phyloP scores from a whole-genome alignment of 768 basidiomycete genomes.

The Suillus discolor region DNA sequence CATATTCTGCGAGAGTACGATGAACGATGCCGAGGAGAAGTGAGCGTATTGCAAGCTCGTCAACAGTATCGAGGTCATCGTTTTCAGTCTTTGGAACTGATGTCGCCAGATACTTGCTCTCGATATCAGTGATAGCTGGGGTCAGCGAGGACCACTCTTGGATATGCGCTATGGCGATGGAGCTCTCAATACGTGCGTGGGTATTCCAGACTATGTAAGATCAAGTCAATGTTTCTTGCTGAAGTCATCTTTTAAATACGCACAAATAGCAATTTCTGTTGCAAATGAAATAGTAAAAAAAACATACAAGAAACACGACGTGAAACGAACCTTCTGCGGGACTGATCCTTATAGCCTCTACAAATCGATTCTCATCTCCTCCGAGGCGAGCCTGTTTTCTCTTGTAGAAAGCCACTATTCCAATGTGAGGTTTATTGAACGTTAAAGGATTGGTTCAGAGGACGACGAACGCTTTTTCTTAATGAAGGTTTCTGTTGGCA shows the following conservation, averaged over 20 bases:
- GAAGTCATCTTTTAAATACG: slow-evolving; percentile 23
- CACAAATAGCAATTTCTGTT: slow-evolving; percentile 72
- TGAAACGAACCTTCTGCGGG: slow-evolving; percentile 64
- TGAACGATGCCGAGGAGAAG: slow-evolving; percentile 70
- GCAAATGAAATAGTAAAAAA: slow-evolving; percentile 11
- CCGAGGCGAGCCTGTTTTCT: slow-evolving; percentile 62
- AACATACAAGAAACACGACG: background rate
- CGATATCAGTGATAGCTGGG: slow-evolving; percentile 41
- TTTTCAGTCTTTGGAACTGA: background rate
- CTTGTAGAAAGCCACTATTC: slow-evolving; percentile 71
- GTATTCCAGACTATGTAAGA: slow-evolving; percentile 71
- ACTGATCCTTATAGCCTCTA: slow-evolving; percentile 61
- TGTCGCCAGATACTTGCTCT: slow-evolving; percentile 28
- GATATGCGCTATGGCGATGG: slow-evolving; percentile 62
- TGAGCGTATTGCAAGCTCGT: slow-evolving; percentile 69
- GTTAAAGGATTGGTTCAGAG: background rate
- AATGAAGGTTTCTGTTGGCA: slow-evolving; percentile 78
- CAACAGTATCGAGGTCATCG: slow-evolving; percentile 64
- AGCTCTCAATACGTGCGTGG: slow-evolving; percentile 58
- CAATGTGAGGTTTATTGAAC: slow-evolving; percentile 2
- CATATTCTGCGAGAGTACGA: slow-evolving; percentile 53
- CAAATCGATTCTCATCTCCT: slow-evolving; percentile 53
- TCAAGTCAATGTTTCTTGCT: slow-evolving; percentile 12
- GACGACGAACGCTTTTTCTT: slow-evolving; percentile 66
- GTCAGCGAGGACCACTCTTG: slow-evolving; percentile 51